These are phyloP conservation scores for Diaporthe amygdali DNA, from an alignment of 2,329 filamentous ascomycete species.

Conservation along the genomic window DNA sequence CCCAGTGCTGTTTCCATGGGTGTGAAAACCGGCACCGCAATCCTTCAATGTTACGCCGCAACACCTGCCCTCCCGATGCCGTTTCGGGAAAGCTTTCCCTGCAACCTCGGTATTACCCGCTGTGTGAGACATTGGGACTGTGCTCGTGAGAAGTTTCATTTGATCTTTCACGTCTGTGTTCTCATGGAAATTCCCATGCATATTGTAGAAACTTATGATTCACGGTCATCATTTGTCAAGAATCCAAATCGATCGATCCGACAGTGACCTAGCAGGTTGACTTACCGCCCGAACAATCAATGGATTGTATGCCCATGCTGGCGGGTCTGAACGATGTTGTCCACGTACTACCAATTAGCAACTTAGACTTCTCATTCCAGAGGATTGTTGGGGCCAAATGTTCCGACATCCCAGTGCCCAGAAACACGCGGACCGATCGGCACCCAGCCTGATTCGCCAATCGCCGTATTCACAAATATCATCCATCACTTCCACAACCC, in stretches of 20 bases:
- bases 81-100: background rate
- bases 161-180: background rate
- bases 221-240: too few relatives aligned
- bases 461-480: too few relatives aligned
- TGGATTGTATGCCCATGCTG: background rate
- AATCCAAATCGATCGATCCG: too few relatives aligned
- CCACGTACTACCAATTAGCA: background rate
- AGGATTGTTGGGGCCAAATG: background rate
- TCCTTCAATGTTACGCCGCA: background rate
- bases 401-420: too few relatives aligned
- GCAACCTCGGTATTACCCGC: background rate
- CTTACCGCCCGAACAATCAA: background rate
- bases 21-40: background rate
- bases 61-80: background rate
- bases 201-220: too few relatives aligned
- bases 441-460: too few relatives aligned
- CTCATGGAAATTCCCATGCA: too few relatives aligned
- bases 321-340: background rate
- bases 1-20: background rate
- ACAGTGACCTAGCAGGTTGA: too few relatives aligned
- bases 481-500: too few relatives aligned
- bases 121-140: background rate
- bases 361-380: background rate
- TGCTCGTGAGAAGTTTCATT: background rate
- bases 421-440: too few relatives aligned